These are phyloP conservation scores for Hyaloscypha finlandica DNA, from an alignment of 495 filamentous ascomycete species.

Conservation along the genomic window DNA sequence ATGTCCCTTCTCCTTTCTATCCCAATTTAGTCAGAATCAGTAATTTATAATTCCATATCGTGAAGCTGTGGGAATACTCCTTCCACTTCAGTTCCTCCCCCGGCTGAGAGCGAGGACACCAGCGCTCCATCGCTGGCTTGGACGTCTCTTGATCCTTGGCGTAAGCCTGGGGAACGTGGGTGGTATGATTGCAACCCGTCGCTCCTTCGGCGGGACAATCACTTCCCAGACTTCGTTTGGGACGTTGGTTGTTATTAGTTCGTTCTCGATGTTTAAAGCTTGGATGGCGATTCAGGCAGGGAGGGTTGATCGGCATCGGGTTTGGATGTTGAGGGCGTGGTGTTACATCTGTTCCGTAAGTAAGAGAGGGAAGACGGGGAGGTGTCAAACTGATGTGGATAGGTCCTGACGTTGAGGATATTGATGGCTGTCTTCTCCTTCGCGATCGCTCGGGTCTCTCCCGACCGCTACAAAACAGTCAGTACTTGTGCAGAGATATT, in stretches of 20 bases:
- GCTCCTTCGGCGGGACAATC: slow-evolving; percentile 5
- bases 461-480: not conserved
- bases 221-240: slow-evolving; percentile 3
- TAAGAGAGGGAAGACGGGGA: not conserved
- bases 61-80: slow-evolving; percentile 1
- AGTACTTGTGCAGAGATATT: not conserved
- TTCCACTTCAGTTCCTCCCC: slow-evolving; percentile 3
- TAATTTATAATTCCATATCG: not conserved
- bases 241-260: not conserved
- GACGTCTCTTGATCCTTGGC: not conserved
- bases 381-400: not conserved
- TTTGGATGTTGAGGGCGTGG: slow-evolving; percentile 11
- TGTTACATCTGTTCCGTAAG: slow-evolving; percentile 8
- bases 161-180: slow-evolving; percentile 1
- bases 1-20: not conserved
- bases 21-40: not conserved
- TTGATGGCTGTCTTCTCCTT: slow-evolving; percentile 7
- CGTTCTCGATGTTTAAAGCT: slow-evolving; percentile 1
- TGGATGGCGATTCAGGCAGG: not conserved
- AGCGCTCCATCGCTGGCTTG: not conserved
- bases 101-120: not conserved
- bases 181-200: not conserved
- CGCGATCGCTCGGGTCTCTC: not conserved
- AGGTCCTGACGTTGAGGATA: slow-evolving; percentile 7
- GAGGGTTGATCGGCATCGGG: not conserved